Percentiles rank a stretch among this genome's conserved stretches.
These are phyloP conservation scores for Ciborinia camelliae DNA, from an alignment of 2,329 filamentous ascomycete species.

Conservation along the genomic window DNA sequence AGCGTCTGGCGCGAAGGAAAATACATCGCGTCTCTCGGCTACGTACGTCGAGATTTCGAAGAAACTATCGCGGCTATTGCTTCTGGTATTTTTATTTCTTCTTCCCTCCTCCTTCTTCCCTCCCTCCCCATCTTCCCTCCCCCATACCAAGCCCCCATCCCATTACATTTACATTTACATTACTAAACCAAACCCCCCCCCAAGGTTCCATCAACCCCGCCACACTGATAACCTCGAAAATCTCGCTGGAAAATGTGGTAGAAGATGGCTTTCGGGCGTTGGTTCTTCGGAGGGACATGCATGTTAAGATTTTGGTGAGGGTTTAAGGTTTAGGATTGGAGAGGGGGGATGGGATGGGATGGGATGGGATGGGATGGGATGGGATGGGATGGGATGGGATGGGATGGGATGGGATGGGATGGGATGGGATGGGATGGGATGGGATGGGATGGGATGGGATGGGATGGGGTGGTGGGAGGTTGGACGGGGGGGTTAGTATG, in stretches of 20 bases:
- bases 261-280: neutral
- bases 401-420: too few relatives aligned
- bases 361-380: too few relatives aligned
- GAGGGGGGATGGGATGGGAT: too few relatives aligned
- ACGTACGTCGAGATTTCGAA: constrained; percentile 46
- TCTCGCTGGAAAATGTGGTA: neutral
- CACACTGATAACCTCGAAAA: neutral
- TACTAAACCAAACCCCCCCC: too few relatives aligned
- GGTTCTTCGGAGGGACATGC: neutral
- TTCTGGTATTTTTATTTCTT: constrained; percentile 3
- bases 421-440: too few relatives aligned
- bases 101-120: neutral
- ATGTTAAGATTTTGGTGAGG: constrained; percentile 1
- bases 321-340: neutral
- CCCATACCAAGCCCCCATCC: neutral
- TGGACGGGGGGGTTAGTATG: too few relatives aligned
- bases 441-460: too few relatives aligned
- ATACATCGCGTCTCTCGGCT: constrained; percentile 42
- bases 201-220: neutral
- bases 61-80: constrained; percentile 31
- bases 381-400: too few relatives aligned
- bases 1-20: constrained; percentile 49
- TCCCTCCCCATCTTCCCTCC: neutral
- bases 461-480: too few relatives aligned
- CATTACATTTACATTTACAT: too few relatives aligned